Base-by-base conservation (phyloP, 2,329 filamentous ascomycete species). In the Herpotrichia juniperi region DNA sequence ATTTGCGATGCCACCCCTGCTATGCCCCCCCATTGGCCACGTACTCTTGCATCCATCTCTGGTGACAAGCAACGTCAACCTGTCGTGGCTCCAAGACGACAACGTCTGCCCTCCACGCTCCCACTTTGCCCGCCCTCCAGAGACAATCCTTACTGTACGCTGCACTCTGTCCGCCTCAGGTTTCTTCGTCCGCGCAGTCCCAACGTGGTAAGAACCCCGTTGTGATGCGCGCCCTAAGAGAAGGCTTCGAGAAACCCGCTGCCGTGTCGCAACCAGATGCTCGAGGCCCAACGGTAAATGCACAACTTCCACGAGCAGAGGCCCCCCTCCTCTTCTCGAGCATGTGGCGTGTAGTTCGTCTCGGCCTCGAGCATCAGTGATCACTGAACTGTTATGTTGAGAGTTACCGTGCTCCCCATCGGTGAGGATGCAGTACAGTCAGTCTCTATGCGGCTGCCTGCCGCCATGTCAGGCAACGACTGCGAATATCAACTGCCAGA, bases 41-140 rank as follows among this genome's bases (percentile, higher is more conserved):
- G 51, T 39, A 57, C 50, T 63, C 59, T 66, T 53, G 46, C 52
- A 64, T 66, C 64, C 66, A 69, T 69, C 64, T 69, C 69, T 73
- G 70, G 69, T 57, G 61, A 58, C 66, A 66, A 68, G 53, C 64
- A 70, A 71, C 68, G 64, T 66, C 66, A 61, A 66, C 71, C 71
- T 73, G 69, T 73, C 61, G 62, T 66, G 52, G 56, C 47, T 58
- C 67, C 69, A 72, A 71, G 68, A 63, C 68, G 24, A 56, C 65
- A 46, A 47, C 48, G 28, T 48, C 31, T 37, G 26, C 46, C 48
- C 30, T 40, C 67, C 54, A 63, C 64, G 55, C 63, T 61, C 64
- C 67, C 66, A 66, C 66, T 57, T 57, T 59, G 50, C 56, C 61
- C 54, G 55, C 19, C 25, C 52, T 49, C 52, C 51, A 61, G 50